Evolutionary conservation across 2,329 filamentous ascomycete species (phyloP), one percentile per base, ranked within the genome.

Genomic region (Aspergillus hortae): DNA sequence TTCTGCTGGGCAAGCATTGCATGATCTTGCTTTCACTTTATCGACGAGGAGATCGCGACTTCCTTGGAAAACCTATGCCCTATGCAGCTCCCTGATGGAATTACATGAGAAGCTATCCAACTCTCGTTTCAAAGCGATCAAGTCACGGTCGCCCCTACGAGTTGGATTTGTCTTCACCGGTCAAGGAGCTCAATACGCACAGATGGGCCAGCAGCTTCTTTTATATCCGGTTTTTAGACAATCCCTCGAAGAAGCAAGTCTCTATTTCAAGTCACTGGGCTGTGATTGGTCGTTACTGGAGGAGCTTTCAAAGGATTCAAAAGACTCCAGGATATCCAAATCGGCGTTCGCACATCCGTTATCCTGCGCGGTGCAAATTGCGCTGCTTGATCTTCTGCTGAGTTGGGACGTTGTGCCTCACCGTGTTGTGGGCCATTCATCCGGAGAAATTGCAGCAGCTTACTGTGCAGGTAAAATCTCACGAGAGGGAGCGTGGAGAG

Each of bases 141-240:
- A 38, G 19, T 47, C 14, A 6, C 38, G 45, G 12, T 14, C 25
- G n/a, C 11, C 12, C 10, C 50, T 54, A 12, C 41, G 45, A 32
- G 51, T 66, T 6, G 51, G 45, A 6, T 64, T 67, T 46, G 53
- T 67, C 11, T 70, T 68, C 48, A 70, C 65, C 9, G 67, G 67
- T 3, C 67, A 69, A 41, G 67, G 67, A n/a, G 66, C 65, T 15
- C 66, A 69, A 35, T 69, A 61, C 51, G 14, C 48, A n/a, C 43
- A 15, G 3, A 68, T 68, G 66, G 66, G 61, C 4, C 15, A 35
- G 15, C 51, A 63, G 38, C 57, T 68, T 4, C 21, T 67, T 30
- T 17, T 36, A n/a, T 50, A 40, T 27, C 51, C 53, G 36, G 47
- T 50, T 1, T 65, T 62, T 25, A 23, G 25, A 15, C 25, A 52